Conservation (phyloP, 495 filamentous ascomycete species). For the Aspergillus ellipticus region DNA sequence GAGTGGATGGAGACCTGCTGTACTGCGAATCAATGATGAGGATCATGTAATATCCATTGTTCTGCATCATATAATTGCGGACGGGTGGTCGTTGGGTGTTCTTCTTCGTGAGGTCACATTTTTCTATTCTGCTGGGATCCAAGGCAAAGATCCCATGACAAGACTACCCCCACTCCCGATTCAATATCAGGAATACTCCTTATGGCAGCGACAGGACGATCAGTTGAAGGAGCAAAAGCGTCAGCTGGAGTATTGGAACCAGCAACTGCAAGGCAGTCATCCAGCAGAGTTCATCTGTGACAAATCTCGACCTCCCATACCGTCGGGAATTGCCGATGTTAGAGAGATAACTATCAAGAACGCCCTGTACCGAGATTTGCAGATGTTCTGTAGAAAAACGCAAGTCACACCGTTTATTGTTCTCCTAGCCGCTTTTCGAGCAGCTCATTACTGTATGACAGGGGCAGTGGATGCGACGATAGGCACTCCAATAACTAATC, state of each 20-base stretch:
- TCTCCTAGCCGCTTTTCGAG: constrained; percentile 1
- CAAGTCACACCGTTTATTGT: not conserved
- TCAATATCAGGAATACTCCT: constrained; percentile 1
- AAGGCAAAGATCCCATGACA: not conserved
- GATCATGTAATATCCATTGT: not conserved
- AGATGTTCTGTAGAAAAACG: not conserved
- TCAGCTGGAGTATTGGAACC: constrained; percentile 4
- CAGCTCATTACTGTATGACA: constrained; percentile 6
- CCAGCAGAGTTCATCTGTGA: constrained; percentile 5
- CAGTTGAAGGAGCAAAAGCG: not conserved
- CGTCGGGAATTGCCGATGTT: not conserved
- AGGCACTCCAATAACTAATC: not conserved
- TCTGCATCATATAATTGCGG: constrained; percentile 3
- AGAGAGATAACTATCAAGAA: not conserved
- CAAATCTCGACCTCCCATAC: not conserved
- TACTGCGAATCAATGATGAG: not conserved
- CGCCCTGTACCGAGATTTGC: not conserved
- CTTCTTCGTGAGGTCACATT: not conserved
- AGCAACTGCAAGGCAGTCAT: not conserved
- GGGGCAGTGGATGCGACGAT: not conserved
- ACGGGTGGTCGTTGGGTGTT: constrained; percentile 1
- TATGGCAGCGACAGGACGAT: constrained; percentile 1
- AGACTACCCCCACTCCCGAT: not conserved
- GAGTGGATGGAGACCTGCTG: not conserved
- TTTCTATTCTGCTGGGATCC: not conserved